Evolutionary conservation across 306 rosid genomes (phyloP), one percentile per base, ranked within the genome.

Genomic region (Lithocarpus polystachyus): DNA sequence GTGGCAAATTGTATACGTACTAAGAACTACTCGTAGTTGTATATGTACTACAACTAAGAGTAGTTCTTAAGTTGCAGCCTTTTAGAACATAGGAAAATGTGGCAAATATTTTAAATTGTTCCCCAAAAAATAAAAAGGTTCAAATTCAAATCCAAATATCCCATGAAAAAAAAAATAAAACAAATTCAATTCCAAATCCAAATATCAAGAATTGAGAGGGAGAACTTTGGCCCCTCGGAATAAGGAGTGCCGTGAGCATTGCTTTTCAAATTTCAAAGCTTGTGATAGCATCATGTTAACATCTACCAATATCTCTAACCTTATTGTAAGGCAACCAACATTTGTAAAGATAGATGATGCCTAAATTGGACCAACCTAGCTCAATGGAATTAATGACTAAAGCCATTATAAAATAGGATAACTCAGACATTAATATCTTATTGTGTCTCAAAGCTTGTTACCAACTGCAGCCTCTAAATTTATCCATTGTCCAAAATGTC

Each of bases 281-380:
- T 37, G 40, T 55, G 2, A n/a, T n/a, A 48, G 60, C 78, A 67
- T 22, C 37, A 68, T 56, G 64, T 74, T 74, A 72, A 33, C 60
- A 56, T 76, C 75, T 48, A 40, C 53, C 53, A 68, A 60, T 70
- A 75, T 65, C 80, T 78, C 54, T 35, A 81, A 82, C 20, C 55
- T 53, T 71, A 72, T 68, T 68, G 17, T n/a, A 26, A 70, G n/a
- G 75, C 68, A 61, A 54, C 64, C 71, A 45, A 70, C 56, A 40
- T 56, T 55, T 56, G 69, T 51, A 72, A 48, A 82, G 53, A 53
- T 40, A 82, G 53, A 60, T n/a, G 62, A 62, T 29, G 68, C 33
- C 60, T 14, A 65, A 24, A 43, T 33, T 82, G 57, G 72, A 80
- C 72, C 17, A 33, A 18, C 55, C 75, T 20, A 13, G 67, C 78